A percentile compares a stretch with the other conserved stretches of the same genome.
These are phyloP conservation scores for Plenodomus biglobosus DNA, from an alignment of 2,329 filamentous ascomycete genomes.

Conservation along the genomic window DNA sequence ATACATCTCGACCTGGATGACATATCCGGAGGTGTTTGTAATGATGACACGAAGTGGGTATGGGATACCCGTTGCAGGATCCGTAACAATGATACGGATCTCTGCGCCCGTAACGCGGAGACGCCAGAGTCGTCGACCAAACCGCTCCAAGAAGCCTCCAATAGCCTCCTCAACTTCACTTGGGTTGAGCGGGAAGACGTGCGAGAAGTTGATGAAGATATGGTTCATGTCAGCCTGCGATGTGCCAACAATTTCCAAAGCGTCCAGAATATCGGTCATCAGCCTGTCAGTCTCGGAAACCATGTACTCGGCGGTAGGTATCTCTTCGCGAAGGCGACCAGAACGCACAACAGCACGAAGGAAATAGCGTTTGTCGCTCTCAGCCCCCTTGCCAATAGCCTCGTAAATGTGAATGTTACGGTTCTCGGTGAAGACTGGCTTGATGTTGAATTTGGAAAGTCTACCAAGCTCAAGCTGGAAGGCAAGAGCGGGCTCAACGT, in stretches of 20 bases:
- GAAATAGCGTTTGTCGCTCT: slow-evolving; percentile 98
- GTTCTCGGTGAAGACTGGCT: slow-evolving; percentile 98
- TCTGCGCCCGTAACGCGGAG: slow-evolving; percentile 96
- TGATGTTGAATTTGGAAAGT: slow-evolving; percentile 95
- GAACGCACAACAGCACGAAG: slow-evolving; percentile 93
- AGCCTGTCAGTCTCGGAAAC: slow-evolving; percentile 95
- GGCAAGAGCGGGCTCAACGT: slow-evolving; percentile 92
- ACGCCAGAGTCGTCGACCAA: slow-evolving; percentile 91
- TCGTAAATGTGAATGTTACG: slow-evolving; percentile 99
- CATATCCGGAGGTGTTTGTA: slow-evolving; percentile 96
- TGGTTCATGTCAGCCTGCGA: slow-evolving; percentile 99
- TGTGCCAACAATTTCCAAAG: slow-evolving; percentile 97
- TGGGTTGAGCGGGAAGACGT: slow-evolving; percentile 89
- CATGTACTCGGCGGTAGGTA: slow-evolving; percentile 97
- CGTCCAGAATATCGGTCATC: slow-evolving; percentile 97
- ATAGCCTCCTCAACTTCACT: slow-evolving; percentile 89
- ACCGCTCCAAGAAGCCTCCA: slow-evolving; percentile 93
- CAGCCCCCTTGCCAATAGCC: slow-evolving; percentile 88
- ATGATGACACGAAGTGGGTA: slow-evolving; percentile 95
- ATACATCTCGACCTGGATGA: slow-evolving; percentile 97
- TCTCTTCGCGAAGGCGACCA: slow-evolving; percentile 92
- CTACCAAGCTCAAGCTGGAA: slow-evolving; percentile 97
- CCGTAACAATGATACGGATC: slow-evolving; percentile 97
- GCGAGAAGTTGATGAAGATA: slow-evolving; percentile 99
- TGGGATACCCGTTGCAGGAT: slow-evolving; percentile 77